These are phyloP conservation scores for Calvatia gigantea DNA, from an alignment of 768 basidiomycete genomes.

Conservation along the genomic window DNA sequence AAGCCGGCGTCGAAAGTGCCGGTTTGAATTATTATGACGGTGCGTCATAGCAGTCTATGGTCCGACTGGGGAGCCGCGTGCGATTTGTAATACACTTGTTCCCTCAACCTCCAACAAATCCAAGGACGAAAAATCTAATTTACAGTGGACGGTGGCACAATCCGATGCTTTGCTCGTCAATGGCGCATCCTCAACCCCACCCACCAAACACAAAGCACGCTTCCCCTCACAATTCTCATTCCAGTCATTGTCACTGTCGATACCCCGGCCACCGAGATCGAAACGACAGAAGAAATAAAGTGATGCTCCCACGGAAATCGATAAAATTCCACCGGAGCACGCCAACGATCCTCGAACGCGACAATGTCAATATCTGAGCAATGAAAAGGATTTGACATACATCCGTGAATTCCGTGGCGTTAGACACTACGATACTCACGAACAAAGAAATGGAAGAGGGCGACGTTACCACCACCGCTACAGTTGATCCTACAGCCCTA, in stretches of 20 bases:
- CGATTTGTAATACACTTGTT: slow-evolving; percentile 40
- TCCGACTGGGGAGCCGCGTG: slow-evolving; percentile 60
- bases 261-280: slow-evolving; percentile 9
- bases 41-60: slow-evolving; percentile 27
- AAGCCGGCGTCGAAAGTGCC: not conserved
- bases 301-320: not conserved
- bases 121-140: slow-evolving; percentile 43
- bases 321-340: slow-evolving; percentile 8
- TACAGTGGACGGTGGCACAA: slow-evolving; percentile 77
- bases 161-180: slow-evolving; percentile 59
- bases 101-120: slow-evolving; percentile 27
- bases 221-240: not conserved
- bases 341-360: slow-evolving; percentile 40
- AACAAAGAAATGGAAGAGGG: slow-evolving; percentile 35
- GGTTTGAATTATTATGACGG: not conserved
- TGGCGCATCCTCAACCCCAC: slow-evolving; percentile 58
- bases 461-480: slow-evolving; percentile 24
- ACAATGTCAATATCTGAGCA: slow-evolving; percentile 78
- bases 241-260: not conserved
- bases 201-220: slow-evolving; percentile 16
- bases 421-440: slow-evolving; percentile 34
- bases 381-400: slow-evolving; percentile 71
- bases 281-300: slow-evolving; percentile 13
- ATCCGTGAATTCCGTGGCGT: slow-evolving; percentile 64
- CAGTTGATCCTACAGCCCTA: slow-evolving; percentile 28